Evolutionary conservation across 306 rosid species (phyloP).

Genomic region (Cucumis hystrix): DNA sequence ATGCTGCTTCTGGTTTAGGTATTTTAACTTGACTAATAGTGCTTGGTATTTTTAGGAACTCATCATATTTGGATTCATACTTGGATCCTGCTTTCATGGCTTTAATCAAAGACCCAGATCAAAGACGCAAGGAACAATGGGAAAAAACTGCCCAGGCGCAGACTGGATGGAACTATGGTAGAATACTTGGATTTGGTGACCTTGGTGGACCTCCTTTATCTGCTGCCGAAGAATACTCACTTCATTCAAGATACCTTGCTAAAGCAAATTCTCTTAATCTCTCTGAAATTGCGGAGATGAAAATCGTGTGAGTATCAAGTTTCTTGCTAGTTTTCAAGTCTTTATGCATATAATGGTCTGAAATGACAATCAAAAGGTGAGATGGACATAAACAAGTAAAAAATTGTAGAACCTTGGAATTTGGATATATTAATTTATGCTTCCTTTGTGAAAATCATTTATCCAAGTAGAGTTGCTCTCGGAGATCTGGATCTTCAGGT

Average conservation of each 20-base stretch:
- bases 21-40: neutral
- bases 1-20: neutral
- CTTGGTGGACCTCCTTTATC: conserved; percentile 75
- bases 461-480: neutral
- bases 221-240: conserved; percentile 86
- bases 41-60: conserved; percentile 36
- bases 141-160: conserved; percentile 91
- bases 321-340: conserved; percentile 7
- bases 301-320: conserved; percentile 57
- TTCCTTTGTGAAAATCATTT: neutral
- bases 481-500: neutral
- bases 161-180: conserved; percentile 68
- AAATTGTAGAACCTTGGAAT: neutral
- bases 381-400: neutral
- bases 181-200: conserved; percentile 80
- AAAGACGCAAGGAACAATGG: conserved; percentile 94
- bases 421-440: neutral
- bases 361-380: neutral
- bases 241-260: conserved; percentile 92
- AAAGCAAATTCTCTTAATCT: conserved; percentile 88
- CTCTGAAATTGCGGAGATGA: conserved; percentile 95
- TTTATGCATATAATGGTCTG: neutral
- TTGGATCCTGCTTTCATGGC: conserved; percentile 99
- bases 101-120: conserved; percentile 94
- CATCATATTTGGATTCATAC: conserved; percentile 64